These are phyloP conservation scores for Lactarius hengduanensis DNA, from an alignment of 768 basidiomycete genomes.

Conservation along the genomic window DNA sequence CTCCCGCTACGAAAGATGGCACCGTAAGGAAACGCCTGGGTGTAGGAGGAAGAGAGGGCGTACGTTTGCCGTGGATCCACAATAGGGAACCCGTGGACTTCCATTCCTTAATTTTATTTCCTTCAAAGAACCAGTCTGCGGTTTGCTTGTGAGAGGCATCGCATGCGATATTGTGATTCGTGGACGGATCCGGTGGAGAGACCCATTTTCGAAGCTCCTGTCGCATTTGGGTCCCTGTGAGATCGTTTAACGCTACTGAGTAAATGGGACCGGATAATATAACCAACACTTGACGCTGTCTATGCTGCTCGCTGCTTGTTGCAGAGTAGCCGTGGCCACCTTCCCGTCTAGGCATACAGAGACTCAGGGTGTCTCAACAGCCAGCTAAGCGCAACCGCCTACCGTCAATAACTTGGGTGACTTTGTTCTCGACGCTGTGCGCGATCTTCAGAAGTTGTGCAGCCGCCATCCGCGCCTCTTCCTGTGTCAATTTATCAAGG, in stretches of 20 bases:
- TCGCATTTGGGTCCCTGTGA: neutral
- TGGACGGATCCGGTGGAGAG: slow-evolving; percentile 4
- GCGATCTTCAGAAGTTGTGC: neutral
- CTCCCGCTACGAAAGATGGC: neutral
- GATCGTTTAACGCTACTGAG: too few relatives aligned
- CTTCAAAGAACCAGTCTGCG: slow-evolving; percentile 4
- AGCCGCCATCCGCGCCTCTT: neutral
- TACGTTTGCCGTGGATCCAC: neutral
- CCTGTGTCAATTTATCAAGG: neutral
- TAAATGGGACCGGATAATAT: too few relatives aligned
- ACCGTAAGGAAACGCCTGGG: neutral
- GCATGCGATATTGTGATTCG: slow-evolving; percentile 6
- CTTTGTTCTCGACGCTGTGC: neutral
- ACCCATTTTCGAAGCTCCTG: neutral
- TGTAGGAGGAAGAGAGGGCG: neutral
- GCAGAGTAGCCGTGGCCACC: too few relatives aligned
- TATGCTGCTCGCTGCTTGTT: too few relatives aligned
- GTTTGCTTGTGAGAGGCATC: neutral
- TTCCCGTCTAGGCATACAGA: too few relatives aligned
- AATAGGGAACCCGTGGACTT: neutral
- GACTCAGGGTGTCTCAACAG: too few relatives aligned
- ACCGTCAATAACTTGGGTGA: neutral
- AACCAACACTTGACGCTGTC: too few relatives aligned
- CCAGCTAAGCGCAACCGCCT: too few relatives aligned
- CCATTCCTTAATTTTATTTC: neutral